These are phyloP conservation scores for Diophrys sp. DNA, from an alignment of 73 alveolate genomes.

Conservation along the genomic window DNA sequence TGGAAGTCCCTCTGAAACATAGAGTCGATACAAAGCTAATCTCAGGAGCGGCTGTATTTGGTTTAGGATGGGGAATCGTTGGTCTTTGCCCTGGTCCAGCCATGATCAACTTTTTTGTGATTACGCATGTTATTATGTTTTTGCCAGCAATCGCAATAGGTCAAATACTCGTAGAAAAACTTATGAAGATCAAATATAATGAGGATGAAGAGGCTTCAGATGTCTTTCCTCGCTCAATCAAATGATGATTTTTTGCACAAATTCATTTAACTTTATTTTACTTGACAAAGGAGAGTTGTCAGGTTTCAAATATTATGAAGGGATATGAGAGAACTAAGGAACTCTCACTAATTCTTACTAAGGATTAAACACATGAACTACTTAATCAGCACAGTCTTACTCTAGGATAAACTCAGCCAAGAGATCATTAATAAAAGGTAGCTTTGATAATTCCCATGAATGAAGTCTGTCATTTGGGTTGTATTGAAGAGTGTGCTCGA, in stretches of 20 bases:
- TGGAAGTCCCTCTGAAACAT: constrained; percentile 61
- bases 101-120: constrained; percentile 62
- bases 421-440: constrained; percentile 67
- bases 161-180: too few relatives aligned
- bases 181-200: too few relatives aligned
- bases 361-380: constrained; percentile 39
- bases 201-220: too few relatives aligned
- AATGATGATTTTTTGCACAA: too few relatives aligned
- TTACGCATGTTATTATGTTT: constrained; percentile 18
- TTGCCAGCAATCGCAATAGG: constrained; percentile 30
- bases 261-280: too few relatives aligned
- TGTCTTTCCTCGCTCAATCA: too few relatives aligned
- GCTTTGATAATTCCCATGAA: constrained; percentile 73
- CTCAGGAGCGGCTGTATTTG: constrained; percentile 91
- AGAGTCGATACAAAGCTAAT: constrained; percentile 77
- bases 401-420: constrained; percentile 59
- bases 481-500: too few relatives aligned
- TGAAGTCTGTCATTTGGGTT: constrained; percentile 85
- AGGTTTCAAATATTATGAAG: too few relatives aligned
- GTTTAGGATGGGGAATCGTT: constrained; percentile 97
- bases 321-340: too few relatives aligned
- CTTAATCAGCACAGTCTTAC: constrained; percentile 55
- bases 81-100: constrained; percentile 99
- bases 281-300: too few relatives aligned
- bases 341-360: too few relatives aligned